Evolutionary conservation across 306 rosid genomes (phyloP).

Genomic region (Abrus precatorius): DNA sequence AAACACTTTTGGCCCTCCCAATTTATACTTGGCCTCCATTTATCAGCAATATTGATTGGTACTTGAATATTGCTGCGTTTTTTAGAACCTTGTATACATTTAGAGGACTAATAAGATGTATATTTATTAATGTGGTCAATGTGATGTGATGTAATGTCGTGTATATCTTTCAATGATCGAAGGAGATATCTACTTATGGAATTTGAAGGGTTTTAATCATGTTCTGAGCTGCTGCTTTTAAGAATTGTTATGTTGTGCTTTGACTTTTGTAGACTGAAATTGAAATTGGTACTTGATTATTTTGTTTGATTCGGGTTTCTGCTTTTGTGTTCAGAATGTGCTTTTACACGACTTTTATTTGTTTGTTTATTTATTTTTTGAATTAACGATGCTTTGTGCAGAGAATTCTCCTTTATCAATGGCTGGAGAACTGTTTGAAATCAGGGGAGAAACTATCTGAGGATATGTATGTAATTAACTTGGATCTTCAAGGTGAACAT

Average conservation of each 20-base stretch:
- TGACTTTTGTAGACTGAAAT: neutral
- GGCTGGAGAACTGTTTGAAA: conserved; percentile 90
- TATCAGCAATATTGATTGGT: neutral
- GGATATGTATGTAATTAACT: conserved; percentile 64
- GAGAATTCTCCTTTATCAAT: conserved; percentile 73
- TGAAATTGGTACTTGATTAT: neutral
- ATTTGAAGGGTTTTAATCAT: too few relatives aligned
- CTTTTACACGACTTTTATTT: conserved; percentile 29
- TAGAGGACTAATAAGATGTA: neutral
- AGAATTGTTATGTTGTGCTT: neutral
- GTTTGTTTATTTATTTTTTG: neutral
- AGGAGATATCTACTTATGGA: neutral
- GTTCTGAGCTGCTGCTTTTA: neutral
- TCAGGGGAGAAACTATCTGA: conserved; percentile 75
- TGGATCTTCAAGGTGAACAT: conserved; percentile 53
- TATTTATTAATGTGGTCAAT: conserved; percentile 10
- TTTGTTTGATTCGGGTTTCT: conserved; percentile 12
- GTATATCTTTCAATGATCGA: conserved; percentile 7
- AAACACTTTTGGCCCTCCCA: conserved; percentile 8
- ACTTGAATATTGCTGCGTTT: neutral
- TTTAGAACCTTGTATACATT: neutral
- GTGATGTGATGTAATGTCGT: conserved; percentile 8
- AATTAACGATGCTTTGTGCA: conserved; percentile 50
- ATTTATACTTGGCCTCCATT: neutral
- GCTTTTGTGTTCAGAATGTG: conserved; percentile 22